Evolutionary conservation across 1,139 yeast genomes (phyloP), one percentile per base, ranked within the genome.

Genomic region (Yamadazyma diddensiae): DNA sequence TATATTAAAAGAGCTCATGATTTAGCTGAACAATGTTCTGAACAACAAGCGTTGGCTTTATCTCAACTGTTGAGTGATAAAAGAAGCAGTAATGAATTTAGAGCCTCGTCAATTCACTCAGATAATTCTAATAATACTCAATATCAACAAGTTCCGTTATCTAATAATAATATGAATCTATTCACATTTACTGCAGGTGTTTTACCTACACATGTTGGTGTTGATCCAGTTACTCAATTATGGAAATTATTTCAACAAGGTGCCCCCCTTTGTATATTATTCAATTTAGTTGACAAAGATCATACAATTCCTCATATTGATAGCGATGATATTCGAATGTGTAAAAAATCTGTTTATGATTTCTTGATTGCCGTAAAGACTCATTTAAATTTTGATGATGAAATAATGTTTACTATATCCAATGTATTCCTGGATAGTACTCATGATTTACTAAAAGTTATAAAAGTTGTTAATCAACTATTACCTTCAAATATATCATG

Each of bases 161-260:
- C 42, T 28, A 43, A 35, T 32, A 32, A 42, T 49, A 42, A 30
- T 43, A 41, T 41, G 46, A 59, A 67, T 38, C 55, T 73, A 34
- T 69, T 65, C 43, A 82, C 92, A 0, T 82, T 79, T 55, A 73
- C 85, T 20, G 82, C 86, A 26, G 94, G 94, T 17, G 80, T 81
- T 13, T 60, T 82, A 29, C 94, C 94, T 2, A 82, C 86, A 3
- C 78, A 74, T 35, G 69, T 77, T 36, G 73, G 76, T 36, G 82
- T 85, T 47, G 99, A 92, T 53, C 97, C 98, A 2, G 97, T 86
- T 2, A 87, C 97, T 1, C 90, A 87, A 44, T 59, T 92, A 31
- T 86, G 96, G 79, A 82, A 86, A 47, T 65, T 92, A 29, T 82
- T 92, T 50, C 94, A 92, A 48, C 88, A 85, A 49, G 98, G 98